Percentiles rank a stretch among this genome's conserved stretches.
Evolutionary conservation across 345 rosid genomes (phyloP).

Genomic region (Aegle marmelos): DNA sequence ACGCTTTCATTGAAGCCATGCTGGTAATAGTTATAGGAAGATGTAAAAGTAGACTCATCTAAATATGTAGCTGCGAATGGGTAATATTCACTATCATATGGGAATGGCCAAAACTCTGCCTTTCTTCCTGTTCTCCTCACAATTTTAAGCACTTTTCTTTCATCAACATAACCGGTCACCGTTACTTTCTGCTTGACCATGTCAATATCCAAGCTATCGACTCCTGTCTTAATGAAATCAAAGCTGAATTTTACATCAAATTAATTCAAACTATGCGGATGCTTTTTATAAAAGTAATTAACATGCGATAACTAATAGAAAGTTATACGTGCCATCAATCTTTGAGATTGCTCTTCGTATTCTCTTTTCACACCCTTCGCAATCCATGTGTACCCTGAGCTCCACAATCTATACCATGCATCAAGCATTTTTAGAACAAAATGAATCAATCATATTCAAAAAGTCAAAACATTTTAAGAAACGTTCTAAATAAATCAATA

Average conservation of each 20-base stretch:
- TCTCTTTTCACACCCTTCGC: constrained; percentile 78
- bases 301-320: not conserved
- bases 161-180: constrained; percentile 66
- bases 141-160: constrained; percentile 55
- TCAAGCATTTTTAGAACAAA: not conserved
- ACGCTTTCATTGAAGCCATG: constrained; percentile 56
- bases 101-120: constrained; percentile 81
- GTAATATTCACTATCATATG: constrained; percentile 70
- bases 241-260: no score
- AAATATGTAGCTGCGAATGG: constrained; percentile 48
- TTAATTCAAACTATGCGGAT: no score
- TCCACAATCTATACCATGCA: constrained; percentile 52
- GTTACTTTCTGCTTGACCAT: constrained; percentile 79
- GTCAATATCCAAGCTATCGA: constrained; percentile 68
- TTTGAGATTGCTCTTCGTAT: constrained; percentile 70
- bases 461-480: no score
- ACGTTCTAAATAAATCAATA: no score
- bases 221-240: constrained; percentile 37
- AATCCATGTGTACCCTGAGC: constrained; percentile 88
- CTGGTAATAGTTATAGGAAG: constrained; percentile 54
- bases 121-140: constrained; percentile 79
- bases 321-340: constrained; percentile 47
- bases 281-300: no score
- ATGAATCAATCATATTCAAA: no score
- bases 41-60: constrained; percentile 43